These are phyloP conservation scores for Theileria sp. DNA, from an alignment of 169 alveolate species.

Conservation along the genomic window DNA sequence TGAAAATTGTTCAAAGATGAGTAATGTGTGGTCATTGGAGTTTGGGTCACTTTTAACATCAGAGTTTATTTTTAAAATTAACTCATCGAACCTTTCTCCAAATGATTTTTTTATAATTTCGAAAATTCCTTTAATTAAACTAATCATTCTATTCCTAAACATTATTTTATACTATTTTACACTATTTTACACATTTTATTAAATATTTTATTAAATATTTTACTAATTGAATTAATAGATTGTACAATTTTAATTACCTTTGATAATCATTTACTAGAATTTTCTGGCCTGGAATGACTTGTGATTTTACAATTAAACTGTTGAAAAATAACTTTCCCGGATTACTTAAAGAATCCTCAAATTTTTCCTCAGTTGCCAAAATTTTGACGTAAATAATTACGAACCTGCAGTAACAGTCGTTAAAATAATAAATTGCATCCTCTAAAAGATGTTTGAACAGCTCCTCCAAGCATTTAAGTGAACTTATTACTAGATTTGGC, in stretches of 20 bases:
- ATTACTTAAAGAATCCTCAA: conserved; percentile 1
- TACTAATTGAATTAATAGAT: no score
- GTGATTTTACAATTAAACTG: neutral
- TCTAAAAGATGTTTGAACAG: neutral
- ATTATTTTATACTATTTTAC: no score
- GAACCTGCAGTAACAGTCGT: conserved; percentile 16
- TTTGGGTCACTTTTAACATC: neutral
- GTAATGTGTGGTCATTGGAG: conserved; percentile 11
- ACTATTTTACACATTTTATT: neutral
- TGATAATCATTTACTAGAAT: neutral
- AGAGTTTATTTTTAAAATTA: neutral
- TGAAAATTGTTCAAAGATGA: neutral
- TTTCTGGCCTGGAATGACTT: neutral
- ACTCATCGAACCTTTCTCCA: neutral
- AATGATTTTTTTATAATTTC: conserved; percentile 1
- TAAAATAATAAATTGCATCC: neutral
- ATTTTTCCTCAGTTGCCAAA: neutral
- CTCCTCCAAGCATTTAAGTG: conserved; percentile 9
- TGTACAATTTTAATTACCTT: neutral
- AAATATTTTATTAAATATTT: no score
- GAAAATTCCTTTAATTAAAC: neutral
- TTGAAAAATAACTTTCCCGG: neutral
- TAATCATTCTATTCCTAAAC: neutral
- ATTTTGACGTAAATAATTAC: neutral
- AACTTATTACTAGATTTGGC: neutral